phyloP scores from a whole-genome alignment of 2,329 filamentous ascomycete species.

The Talaromyces piceae region DNA sequence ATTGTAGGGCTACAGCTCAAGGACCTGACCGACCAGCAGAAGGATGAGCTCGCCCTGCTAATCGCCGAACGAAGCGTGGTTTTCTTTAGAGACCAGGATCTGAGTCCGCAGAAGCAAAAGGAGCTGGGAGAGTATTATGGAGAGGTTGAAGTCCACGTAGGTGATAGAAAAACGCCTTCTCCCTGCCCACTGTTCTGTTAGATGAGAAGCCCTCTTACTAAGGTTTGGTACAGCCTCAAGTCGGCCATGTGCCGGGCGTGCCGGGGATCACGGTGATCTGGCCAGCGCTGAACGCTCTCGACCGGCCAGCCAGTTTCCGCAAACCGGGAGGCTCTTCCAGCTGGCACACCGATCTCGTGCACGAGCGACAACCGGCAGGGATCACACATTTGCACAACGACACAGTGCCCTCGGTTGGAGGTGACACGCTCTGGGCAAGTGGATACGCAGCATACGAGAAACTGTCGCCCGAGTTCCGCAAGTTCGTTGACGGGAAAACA shows the following conservation, averaged over 20 bases:
- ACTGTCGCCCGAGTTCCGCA: constrained; percentile 61
- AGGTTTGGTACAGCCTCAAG: constrained; percentile 54
- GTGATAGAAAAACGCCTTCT: constrained; percentile 21
- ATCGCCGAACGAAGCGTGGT: constrained; percentile 59
- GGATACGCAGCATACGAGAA: constrained; percentile 68
- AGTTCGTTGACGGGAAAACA: constrained; percentile 59
- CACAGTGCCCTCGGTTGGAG: constrained; percentile 56
- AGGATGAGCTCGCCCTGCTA: constrained; percentile 55
- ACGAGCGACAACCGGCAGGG: constrained; percentile 63
- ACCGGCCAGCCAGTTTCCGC: constrained; percentile 55
- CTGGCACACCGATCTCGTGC: constrained; percentile 66
- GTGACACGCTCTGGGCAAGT: constrained; percentile 66
- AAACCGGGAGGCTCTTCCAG: constrained; percentile 59
- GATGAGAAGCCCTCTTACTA: not conserved
- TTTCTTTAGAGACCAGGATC: constrained; percentile 57
- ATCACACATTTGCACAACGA: constrained; percentile 66
- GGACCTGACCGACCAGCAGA: constrained; percentile 52
- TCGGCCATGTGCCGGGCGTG: constrained; percentile 61
- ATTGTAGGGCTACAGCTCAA: constrained; percentile 58
- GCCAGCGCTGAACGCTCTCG: constrained; percentile 60
- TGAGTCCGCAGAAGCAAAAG: constrained; percentile 56
- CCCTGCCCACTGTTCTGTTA: no score
- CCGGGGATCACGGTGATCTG: constrained; percentile 61
- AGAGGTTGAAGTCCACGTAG: constrained; percentile 60
- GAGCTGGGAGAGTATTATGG: constrained; percentile 57